Percentiles rank a stretch among this genome's conserved stretches.
phyloP scores from a whole-genome alignment of 345 rosid genomes.

The Tarenaya hassleriana region DNA sequence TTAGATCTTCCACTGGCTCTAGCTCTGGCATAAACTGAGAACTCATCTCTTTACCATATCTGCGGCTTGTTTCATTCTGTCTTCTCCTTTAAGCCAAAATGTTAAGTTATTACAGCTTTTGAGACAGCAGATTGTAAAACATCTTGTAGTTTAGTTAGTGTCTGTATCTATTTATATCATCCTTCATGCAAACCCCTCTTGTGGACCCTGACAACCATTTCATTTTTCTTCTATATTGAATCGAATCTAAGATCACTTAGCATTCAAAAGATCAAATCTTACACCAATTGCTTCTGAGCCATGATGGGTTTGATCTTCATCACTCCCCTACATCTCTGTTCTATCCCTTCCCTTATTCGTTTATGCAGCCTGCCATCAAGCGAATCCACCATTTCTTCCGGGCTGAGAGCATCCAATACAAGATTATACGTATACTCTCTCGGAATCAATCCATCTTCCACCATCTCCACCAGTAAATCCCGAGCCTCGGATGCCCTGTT shows the following conservation, averaged over 20 bases:
- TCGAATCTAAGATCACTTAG: not conserved
- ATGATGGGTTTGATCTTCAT: constrained; percentile 56
- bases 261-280: not conserved
- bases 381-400: constrained; percentile 29
- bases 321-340: constrained; percentile 42
- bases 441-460: constrained; percentile 61
- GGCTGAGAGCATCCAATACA: constrained; percentile 48
- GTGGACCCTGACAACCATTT: not conserved
- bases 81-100: constrained; percentile 18
- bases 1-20: constrained; percentile 57
- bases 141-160: constrained; percentile 24
- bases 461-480: constrained; percentile 60
- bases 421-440: constrained; percentile 74
- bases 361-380: constrained; percentile 38
- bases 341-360: constrained; percentile 46
- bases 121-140: constrained; percentile 25
- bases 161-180: too few species aligned
- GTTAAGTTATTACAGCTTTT: constrained; percentile 6
- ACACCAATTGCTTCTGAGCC: constrained; percentile 22
- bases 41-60: constrained; percentile 13
- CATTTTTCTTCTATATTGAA: not conserved
- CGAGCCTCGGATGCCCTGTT: constrained; percentile 54
- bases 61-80: constrained; percentile 7
- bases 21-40: constrained; percentile 39
- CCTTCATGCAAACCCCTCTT: not conserved